Evolutionary conservation across 352 stramenopile genomes (phyloP).

Genomic region (Globisporangium alternatum): DNA sequence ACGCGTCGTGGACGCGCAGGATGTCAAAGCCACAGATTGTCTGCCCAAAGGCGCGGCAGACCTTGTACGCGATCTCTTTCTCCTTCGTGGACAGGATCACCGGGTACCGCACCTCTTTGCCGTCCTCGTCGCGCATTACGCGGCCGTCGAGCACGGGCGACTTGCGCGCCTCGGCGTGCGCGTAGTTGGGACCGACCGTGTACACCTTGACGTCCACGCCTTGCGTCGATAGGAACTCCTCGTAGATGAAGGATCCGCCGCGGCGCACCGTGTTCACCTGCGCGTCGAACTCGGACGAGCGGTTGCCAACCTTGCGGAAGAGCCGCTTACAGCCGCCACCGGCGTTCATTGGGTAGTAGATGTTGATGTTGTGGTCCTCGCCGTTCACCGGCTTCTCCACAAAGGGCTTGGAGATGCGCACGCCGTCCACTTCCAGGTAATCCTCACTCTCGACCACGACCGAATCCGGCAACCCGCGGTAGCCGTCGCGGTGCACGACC

Average conservation of each 20-base stretch:
- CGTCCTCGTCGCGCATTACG: constrained; percentile 95
- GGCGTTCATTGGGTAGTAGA: constrained; percentile 99
- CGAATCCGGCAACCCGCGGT: constrained; percentile 42
- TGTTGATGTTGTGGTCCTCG: constrained; percentile 99
- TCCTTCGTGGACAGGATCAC: constrained; percentile 98
- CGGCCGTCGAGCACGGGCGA: constrained; percentile 98
- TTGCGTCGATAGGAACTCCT: constrained; percentile 98
- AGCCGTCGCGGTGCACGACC: constrained; percentile 93
- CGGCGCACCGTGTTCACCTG: constrained; percentile 94
- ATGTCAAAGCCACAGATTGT: constrained; percentile 99
- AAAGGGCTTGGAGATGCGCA: constrained; percentile 98
- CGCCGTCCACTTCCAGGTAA: constrained; percentile 88
- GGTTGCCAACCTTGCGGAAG: constrained; percentile 96
- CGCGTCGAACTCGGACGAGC: constrained; percentile 94
- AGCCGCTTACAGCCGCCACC: constrained; percentile 99
- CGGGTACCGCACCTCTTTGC: constrained; percentile 98
- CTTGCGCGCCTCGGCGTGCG: constrained; percentile 99
- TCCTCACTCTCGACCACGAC: constrained; percentile 70
- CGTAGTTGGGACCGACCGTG: constrained; percentile 98
- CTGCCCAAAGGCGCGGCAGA: constrained; percentile 78
- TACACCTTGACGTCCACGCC: constrained; percentile 99
- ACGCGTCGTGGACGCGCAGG: constrained; percentile 87
- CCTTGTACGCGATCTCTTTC: constrained; percentile 97
- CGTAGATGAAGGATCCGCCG: constrained; percentile 94
- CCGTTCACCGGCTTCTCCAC: constrained; percentile 99